A percentile compares a stretch with the other conserved stretches of the same genome.
These are phyloP conservation scores for Punica granatum DNA, from an alignment of 345 rosid species.

Conservation along the genomic window DNA sequence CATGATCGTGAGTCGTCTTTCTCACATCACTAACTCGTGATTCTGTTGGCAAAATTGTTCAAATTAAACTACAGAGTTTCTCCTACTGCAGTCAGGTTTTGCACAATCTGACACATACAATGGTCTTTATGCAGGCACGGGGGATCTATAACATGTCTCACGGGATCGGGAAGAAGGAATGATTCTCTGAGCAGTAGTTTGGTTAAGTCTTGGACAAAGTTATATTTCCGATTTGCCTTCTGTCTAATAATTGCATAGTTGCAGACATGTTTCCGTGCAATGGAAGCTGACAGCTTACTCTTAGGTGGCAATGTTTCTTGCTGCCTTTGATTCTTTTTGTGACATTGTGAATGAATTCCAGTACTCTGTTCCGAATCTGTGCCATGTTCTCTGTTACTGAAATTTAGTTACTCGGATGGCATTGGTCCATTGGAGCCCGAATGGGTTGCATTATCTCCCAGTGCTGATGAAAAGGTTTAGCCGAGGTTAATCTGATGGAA, in stretches of 20 bases:
- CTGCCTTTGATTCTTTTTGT: background rate
- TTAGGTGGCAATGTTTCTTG: background rate
- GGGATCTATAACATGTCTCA: conserved; percentile 27
- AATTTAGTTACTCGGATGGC: background rate
- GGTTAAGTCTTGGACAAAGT: background rate
- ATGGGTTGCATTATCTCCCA: background rate
- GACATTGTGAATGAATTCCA: background rate
- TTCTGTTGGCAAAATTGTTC: background rate
- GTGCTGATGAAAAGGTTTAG: background rate
- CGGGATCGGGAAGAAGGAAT: conserved; percentile 25
- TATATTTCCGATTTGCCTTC: background rate
- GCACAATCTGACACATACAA: background rate
- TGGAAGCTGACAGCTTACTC: conserved; percentile 4
- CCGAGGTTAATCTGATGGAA: too few species aligned
- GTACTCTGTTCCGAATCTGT: background rate
- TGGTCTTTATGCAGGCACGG: conserved; percentile 11
- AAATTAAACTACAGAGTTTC: background rate
- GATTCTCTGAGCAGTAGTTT: background rate
- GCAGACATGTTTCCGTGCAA: conserved; percentile 4
- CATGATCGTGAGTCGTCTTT: conserved; percentile 28
- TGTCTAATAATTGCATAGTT: conserved; percentile 14
- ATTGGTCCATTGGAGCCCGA: background rate
- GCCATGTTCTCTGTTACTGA: background rate
- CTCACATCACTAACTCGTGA: background rate
- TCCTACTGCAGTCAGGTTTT: background rate